Evolutionary conservation across 2,329 filamentous ascomycete genomes (phyloP), one percentile per base, ranked within the genome.

Genomic region (Conoideocrella luteorostrata): DNA sequence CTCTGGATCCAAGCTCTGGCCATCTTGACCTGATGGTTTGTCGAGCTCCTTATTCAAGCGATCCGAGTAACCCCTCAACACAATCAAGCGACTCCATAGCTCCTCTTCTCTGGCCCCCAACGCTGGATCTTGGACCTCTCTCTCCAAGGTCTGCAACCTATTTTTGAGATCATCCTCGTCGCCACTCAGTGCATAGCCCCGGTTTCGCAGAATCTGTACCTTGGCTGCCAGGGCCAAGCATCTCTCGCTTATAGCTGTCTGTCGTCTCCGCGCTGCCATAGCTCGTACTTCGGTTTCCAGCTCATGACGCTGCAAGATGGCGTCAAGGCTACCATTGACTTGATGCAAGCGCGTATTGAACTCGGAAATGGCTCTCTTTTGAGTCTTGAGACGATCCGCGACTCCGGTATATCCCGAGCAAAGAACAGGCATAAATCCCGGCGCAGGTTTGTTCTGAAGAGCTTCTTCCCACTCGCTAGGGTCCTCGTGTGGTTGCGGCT

Each of bases 401-500:
- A 91, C 72, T 30, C 83, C 80, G 43, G 75, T 71, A 61, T 90
- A 93, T 23, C 88, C 88, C 1, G 78, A 77, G 53, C 80, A 85
- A 7, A 90, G 72, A 5, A 88, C 84, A 4, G 87, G 88, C 56
- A 93, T 85, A 57, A 81, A 88, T 42, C 82, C 82, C 7, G 82
- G 75, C 29, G 77, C 83, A 4, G 88, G 88, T 66, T 90, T 89
- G 57, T 85, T 84, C 52, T 84, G 78, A 22, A 91, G 75, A 0
- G 88, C 88, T 54, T 89, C 85, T 57, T 94, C 88, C 86, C 87
- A 94, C 58, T 86, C 86, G 51, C 79, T 77, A 29, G 83, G 78
- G 57, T 90, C 82, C 58, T 93, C 88, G 52, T 78, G 71, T 1
- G 80, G 69, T 13, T 77, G 72, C 2, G 85, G 85, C 50, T 82